phyloP scores from a whole-genome alignment of 1,139 yeast genomes.

The Candida dubliniensis region DNA sequence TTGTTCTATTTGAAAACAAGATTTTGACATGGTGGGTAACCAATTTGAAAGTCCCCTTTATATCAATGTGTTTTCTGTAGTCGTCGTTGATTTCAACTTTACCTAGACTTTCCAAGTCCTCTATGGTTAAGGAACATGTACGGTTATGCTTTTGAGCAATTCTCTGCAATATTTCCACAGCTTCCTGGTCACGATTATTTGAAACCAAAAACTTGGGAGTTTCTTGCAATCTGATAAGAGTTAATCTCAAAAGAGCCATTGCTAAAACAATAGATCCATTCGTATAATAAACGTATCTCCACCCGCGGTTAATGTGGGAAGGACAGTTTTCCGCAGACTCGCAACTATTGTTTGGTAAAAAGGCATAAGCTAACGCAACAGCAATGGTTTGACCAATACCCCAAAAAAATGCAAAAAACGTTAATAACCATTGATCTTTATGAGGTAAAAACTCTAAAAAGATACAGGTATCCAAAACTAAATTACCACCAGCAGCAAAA shows the following conservation, averaged over 20 bases:
- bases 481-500: constrained; percentile 58
- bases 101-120: constrained; percentile 31
- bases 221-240: constrained; percentile 28
- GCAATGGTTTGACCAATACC: constrained; percentile 37
- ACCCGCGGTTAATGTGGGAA: constrained; percentile 30
- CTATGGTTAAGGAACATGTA: constrained; percentile 29
- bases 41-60: constrained; percentile 17
- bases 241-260: constrained; percentile 28
- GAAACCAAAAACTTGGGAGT: constrained; percentile 38
- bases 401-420: constrained; percentile 40
- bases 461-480: constrained; percentile 59
- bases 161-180: constrained; percentile 26
- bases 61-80: constrained; percentile 18
- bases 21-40: constrained; percentile 26
- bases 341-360: constrained; percentile 32
- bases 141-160: constrained; percentile 32
- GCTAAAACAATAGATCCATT: constrained; percentile 33
- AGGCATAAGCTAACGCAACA: constrained; percentile 33
- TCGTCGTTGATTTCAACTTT: constrained; percentile 21
- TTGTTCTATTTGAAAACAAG: constrained; percentile 38
- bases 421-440: constrained; percentile 45
- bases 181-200: constrained; percentile 36
- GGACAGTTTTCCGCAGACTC: constrained; percentile 29
- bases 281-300: constrained; percentile 38
- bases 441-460: constrained; percentile 58